phyloP scores from a whole-genome alignment of 106 monocot genomes.

The Triglochin maritima region DNA sequence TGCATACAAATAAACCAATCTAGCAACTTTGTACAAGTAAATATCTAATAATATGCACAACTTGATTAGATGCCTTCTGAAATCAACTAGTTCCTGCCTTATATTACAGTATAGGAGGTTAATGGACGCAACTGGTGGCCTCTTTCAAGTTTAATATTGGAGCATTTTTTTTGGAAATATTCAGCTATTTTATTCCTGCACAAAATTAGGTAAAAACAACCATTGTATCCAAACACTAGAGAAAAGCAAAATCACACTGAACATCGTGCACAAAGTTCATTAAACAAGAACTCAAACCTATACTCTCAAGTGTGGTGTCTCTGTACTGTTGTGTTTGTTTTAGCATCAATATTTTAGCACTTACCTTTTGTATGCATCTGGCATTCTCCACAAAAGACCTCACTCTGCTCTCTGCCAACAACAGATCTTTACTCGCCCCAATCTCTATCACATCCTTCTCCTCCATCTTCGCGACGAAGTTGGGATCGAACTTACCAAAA shows the following conservation, averaged over 20 bases:
- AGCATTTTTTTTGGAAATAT: too few species aligned
- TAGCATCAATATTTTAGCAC: background rate
- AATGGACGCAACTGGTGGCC: too few species aligned
- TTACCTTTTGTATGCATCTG: conserved; percentile 64
- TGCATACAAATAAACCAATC: conserved; percentile 4
- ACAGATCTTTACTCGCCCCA: conserved; percentile 46
- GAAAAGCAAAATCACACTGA: too few species aligned
- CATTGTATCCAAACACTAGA: too few species aligned
- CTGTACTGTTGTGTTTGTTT: too few species aligned
- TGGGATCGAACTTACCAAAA: conserved; percentile 50
- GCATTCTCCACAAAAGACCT: conserved; percentile 75
- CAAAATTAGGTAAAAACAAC: too few species aligned
- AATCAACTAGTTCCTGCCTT: background rate
- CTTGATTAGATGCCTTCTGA: background rate
- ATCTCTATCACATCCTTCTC: conserved; percentile 61
- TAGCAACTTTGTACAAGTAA: background rate
- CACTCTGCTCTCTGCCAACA: conserved; percentile 41
- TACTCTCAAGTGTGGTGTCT: too few species aligned
- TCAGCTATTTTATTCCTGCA: too few species aligned
- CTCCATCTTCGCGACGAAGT: conserved; percentile 58
- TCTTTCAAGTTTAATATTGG: too few species aligned
- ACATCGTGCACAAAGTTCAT: too few species aligned
- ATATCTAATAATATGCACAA: background rate
- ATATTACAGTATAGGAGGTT: too few species aligned
- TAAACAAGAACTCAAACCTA: too few species aligned